A percentile compares a stretch with the other conserved stretches of the same genome.
Conservation (phyloP, 768 basidiomycete genomes). For the Termitomyces sp. region DNA sequence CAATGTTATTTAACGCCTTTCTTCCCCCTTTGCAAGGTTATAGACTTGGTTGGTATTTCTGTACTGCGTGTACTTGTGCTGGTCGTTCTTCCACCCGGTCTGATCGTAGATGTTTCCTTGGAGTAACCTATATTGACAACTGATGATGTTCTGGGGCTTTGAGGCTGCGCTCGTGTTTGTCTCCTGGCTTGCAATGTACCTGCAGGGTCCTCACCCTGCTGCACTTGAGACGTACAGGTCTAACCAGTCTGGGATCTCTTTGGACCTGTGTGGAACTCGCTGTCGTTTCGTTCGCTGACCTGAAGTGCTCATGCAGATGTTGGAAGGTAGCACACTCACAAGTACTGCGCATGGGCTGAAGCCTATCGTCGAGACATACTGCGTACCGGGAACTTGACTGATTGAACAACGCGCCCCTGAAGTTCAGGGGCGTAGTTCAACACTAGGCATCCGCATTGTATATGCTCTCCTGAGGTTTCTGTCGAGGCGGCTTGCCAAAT, state of each 20-base stretch:
- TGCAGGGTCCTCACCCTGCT: background rate
- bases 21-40: background rate
- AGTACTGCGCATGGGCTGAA: too few species aligned
- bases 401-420: too few species aligned
- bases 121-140: background rate
- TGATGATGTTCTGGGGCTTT: background rate
- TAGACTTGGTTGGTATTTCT: conserved; percentile 2
- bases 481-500: too few species aligned
- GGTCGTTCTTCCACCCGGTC: background rate
- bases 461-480: too few species aligned
- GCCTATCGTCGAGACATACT: too few species aligned
- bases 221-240: background rate
- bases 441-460: too few species aligned
- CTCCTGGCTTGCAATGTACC: background rate
- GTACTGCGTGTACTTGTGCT: background rate
- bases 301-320: too few species aligned
- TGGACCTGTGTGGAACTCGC: too few species aligned
- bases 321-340: too few species aligned
- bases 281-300: background rate
- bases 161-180: background rate
- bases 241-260: too few species aligned
- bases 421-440: too few species aligned
- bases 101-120: background rate
- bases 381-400: too few species aligned
- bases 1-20: background rate